Conservation (phyloP, 768 basidiomycete genomes). For the Auricularia sp. region DNA sequence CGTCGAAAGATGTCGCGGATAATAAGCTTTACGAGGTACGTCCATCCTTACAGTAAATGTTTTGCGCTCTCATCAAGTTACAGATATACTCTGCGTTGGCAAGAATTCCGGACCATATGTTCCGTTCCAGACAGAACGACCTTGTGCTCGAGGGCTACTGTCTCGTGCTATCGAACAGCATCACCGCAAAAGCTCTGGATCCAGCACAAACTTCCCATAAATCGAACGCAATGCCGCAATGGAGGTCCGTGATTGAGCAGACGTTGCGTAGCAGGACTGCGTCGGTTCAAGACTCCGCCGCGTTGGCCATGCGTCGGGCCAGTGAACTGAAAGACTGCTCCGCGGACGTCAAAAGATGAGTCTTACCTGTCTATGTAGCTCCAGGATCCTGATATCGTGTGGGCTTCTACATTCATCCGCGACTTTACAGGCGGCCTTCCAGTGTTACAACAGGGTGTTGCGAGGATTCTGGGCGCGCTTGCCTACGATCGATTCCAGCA, state of each 20-base stretch:
- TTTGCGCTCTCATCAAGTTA: not conserved
- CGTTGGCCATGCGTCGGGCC: conserved; percentile 54
- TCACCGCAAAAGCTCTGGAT: conserved; percentile 45
- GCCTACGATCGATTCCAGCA: conserved; percentile 50
- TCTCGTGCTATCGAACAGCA: conserved; percentile 50
- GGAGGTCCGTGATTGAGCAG: conserved; percentile 60
- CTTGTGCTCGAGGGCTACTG: conserved; percentile 65
- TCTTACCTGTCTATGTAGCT: conserved; percentile 13
- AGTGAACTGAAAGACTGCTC: conserved; percentile 63
- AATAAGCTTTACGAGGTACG: not conserved
- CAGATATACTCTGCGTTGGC: conserved; percentile 60
- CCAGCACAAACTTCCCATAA: conserved; percentile 19
- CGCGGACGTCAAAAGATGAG: conserved; percentile 62
- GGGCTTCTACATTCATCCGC: conserved; percentile 42
- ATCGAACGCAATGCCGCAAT: conserved; percentile 40
- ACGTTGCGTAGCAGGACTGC: conserved; percentile 57
- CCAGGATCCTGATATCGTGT: conserved; percentile 3
- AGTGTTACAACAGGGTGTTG: conserved; percentile 61
- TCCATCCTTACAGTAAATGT: not conserved
- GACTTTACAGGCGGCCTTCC: conserved; percentile 46
- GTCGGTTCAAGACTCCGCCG: conserved; percentile 67
- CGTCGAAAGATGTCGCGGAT: not conserved
- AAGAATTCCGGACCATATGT: conserved; percentile 42
- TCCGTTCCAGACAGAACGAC: conserved; percentile 60
- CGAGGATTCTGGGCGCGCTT: conserved; percentile 55